Conservation (phyloP, 1,284 basidiomycete species). For the Ceratobasidium sp. region DNA sequence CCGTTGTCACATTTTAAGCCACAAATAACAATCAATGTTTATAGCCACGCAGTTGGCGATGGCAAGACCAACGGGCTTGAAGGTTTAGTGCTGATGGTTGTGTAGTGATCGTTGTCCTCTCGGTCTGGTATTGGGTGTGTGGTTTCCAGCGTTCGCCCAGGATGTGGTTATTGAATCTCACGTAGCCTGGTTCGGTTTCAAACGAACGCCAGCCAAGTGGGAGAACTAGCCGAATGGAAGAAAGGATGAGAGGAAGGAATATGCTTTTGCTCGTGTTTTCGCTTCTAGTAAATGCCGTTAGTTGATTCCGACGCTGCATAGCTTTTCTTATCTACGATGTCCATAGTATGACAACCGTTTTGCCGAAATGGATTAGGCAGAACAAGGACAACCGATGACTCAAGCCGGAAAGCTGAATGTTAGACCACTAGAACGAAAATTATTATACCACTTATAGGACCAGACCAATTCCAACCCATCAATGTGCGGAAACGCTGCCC, state of each 20-base stretch:
- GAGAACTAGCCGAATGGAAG: background rate
- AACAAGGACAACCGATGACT: too few relatives aligned
- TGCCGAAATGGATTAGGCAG: too few relatives aligned
- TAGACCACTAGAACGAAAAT: too few relatives aligned
- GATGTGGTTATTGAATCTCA: background rate
- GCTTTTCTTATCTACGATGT: too few relatives aligned
- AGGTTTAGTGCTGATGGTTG: constrained; percentile 77
- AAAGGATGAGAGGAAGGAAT: background rate
- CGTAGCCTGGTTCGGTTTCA: constrained; percentile 32
- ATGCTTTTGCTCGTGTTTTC: background rate
- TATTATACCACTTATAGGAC: too few relatives aligned
- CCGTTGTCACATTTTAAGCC: background rate
- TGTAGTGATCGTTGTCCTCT: constrained; percentile 51
- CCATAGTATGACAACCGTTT: too few relatives aligned
- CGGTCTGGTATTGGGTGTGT: constrained; percentile 44
- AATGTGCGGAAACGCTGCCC: too few relatives aligned
- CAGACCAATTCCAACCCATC: too few relatives aligned
- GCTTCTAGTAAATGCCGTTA: background rate
- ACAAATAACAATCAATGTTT: constrained; percentile 19
- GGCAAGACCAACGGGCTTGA: constrained; percentile 50
- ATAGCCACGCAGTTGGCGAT: constrained; percentile 46
- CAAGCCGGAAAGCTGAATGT: too few relatives aligned
- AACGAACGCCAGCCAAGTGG: constrained; percentile 12
- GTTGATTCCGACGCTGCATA: background rate
- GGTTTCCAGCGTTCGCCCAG: background rate